Evolutionary conservation across 1,139 yeast genomes (phyloP), one percentile per base, ranked within the genome.

Genomic region (Zygosaccharomyces pseudobailii): DNA sequence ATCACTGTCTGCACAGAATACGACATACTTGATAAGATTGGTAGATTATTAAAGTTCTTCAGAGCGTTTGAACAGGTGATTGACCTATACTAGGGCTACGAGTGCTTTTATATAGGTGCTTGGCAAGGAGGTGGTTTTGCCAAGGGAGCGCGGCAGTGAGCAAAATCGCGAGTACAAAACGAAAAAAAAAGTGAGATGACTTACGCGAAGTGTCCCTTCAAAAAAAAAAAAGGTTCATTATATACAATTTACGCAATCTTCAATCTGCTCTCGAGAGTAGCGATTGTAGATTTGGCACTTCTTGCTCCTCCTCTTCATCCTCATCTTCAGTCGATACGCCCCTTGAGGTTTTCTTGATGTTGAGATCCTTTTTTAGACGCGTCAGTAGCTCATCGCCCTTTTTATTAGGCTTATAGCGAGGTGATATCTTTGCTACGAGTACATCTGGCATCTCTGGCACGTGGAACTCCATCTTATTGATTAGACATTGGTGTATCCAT

Each of bases 201-300:
- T 19, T n/a, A 19, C 13, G 33, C 13, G 13, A 19, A 9, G 19
- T 9, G 6, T 30, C 5, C 10, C 19, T 3, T n/a, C 33, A 7
- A 7, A 30, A 6, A 6, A 6, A 13, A 13, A 13, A 13, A 13
- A 13, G 17, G 17, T 13, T 13, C 17, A 13, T 13, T 13, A 13
- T 13, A 30, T 30, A 9, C 6, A 30, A 4, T n/a, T 4, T 30
- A 30, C 19, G 13, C 6, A 30, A n/a, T 30, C 13, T 10, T 30
- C 19, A 30, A n/a, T 30, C 33, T 6, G 33, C 10, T 30, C 44
- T 40, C 2, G 51, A 59, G 37, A 61, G 46, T 9, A 61, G 43
- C 2, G 52, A 49, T 30, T 56, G 61, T 6, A 61, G 40, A 8
- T 62, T 50, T 13, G 62, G 64, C 17, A 55, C 55, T 23, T 53